phyloP scores from a whole-genome alignment of 1,139 yeast species.

The Suhomyces chickasaworum region DNA sequence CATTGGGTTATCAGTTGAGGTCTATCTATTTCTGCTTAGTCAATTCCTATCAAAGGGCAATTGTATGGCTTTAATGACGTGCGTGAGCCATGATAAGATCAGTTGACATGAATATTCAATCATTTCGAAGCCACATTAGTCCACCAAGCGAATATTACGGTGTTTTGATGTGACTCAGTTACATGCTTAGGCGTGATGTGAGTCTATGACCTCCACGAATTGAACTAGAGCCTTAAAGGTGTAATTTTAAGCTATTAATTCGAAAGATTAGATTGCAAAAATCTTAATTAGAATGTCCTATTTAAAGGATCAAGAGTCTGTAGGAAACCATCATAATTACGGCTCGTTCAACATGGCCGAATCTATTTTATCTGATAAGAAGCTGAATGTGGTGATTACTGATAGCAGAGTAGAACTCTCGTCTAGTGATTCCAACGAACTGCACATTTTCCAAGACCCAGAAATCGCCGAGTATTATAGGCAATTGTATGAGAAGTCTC shows the following conservation, averaged over 20 bases:
- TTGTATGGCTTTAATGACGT: neutral
- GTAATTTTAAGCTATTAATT: neutral
- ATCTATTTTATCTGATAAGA: slow-evolving; percentile 3
- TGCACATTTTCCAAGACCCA: slow-evolving; percentile 33
- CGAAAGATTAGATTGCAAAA: neutral
- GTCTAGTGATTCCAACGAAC: slow-evolving; percentile 4
- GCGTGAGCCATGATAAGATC: slow-evolving; percentile 1
- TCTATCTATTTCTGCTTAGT: too few species aligned
- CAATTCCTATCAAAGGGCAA: too few species aligned
- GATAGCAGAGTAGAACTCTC: slow-evolving; percentile 6
- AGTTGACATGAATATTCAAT: neutral
- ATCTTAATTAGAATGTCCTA: neutral
- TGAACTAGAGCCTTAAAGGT: neutral
- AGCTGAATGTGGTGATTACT: slow-evolving; percentile 3
- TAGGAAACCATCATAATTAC: neutral
- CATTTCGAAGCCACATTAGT: slow-evolving; percentile 11
- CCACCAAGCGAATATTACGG: neutral
- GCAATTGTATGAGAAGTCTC: slow-evolving; percentile 39
- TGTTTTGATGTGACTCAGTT: neutral
- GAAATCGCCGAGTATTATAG: slow-evolving; percentile 42
- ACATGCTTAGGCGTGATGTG: slow-evolving; percentile 3
- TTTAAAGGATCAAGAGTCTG: neutral
- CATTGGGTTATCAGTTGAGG: too few species aligned
- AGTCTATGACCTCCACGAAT: neutral
- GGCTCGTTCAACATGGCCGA: slow-evolving; percentile 4